Base-by-base conservation (phyloP, 2,329 filamentous ascomycete genomes). In the Calonectria pteridis region DNA sequence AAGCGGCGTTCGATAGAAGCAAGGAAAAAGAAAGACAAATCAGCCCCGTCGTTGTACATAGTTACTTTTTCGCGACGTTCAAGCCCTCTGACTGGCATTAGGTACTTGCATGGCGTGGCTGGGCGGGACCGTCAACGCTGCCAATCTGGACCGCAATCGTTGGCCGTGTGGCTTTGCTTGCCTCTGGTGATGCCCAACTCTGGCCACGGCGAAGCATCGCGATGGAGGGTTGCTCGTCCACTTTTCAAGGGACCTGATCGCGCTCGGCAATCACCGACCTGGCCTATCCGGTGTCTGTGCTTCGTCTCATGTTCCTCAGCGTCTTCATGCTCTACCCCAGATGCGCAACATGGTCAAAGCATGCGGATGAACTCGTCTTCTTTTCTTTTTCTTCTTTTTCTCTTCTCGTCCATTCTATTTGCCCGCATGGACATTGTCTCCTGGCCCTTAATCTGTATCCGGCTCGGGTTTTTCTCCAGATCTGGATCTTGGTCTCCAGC, bases 241-340 rank as follows among this genome's bases (percentile, higher is more conserved):
- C 58, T 53, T 55, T 59, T 43, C 58, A 33, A 18, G 67, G 46
- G 53, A 63, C 7, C 46, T 37, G 37, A 64, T 63, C 58, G 46
- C 53, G 46, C 49, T 70, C 59, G 49, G 49, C 46, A 70, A 65
- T 55, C 67, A 59, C 59, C 35, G 35, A 46, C 49, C 26, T 31
- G 37, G 37, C 49, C 62, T 70, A 49, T 62, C 40, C 23, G 20
- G 59, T 26, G 67, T 70, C 67, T 64, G 67, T 70, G 67, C 67
- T 64, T 70, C 59, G 59, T 70, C 67, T 64, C 67, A 40, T 46
- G 59, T 70, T 49, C 46, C 67, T 64, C 49, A 63, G 37, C 46
- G 26, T 23, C n/a, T 53, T 55, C 67, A 65, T 70, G 67, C 67
- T 43, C 40, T 51, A 29, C 46, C 35, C 58, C 67, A 55, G 59